phyloP scores from a whole-genome alignment of 129 eudicot genomes.

The Rutidosis leptorrhynchoides region DNA sequence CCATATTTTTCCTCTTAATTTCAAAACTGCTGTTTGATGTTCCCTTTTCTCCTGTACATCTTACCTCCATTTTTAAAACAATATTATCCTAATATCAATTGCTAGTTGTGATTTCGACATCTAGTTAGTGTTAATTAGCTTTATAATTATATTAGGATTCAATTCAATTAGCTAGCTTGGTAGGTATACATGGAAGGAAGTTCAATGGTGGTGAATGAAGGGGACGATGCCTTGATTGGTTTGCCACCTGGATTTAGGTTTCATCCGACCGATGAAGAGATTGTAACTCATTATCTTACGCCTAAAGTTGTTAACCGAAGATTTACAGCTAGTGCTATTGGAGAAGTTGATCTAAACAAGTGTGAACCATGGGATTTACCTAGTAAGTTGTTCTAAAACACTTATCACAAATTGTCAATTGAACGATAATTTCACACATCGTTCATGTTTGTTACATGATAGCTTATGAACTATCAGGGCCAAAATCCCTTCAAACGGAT shows the following conservation, averaged over 20 bases:
- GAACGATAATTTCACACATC: too few relatives aligned
- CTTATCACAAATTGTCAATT: background rate
- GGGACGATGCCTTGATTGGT: conserved; percentile 21
- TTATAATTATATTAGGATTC: too few relatives aligned
- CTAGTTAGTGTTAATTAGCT: background rate
- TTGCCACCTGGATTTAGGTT: conserved; percentile 76
- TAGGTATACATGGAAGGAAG: conserved; percentile 16
- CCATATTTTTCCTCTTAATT: conserved; percentile 36
- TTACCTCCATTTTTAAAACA: background rate
- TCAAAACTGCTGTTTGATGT: conserved; percentile 24
- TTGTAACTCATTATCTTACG: conserved; percentile 57
- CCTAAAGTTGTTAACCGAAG: conserved; percentile 37
- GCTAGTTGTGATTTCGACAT: background rate
- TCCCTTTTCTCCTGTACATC: conserved; percentile 19
- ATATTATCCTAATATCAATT: too few relatives aligned
- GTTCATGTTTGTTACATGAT: too few relatives aligned
- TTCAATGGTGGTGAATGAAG: conserved; percentile 33
- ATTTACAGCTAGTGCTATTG: conserved; percentile 50
- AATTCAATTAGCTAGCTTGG: background rate
- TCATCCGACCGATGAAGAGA: conserved; percentile 79
- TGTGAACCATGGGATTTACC: conserved; percentile 86
- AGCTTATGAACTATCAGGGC: too few relatives aligned
- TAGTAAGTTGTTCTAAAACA: conserved; percentile 41
- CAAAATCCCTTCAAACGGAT: too few relatives aligned
- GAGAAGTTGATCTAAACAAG: conserved; percentile 69